Evolutionary conservation across 2,329 filamentous ascomycete species (phyloP), one percentile per base, ranked within the genome.

Genomic region (Aspergillus fischeri): DNA sequence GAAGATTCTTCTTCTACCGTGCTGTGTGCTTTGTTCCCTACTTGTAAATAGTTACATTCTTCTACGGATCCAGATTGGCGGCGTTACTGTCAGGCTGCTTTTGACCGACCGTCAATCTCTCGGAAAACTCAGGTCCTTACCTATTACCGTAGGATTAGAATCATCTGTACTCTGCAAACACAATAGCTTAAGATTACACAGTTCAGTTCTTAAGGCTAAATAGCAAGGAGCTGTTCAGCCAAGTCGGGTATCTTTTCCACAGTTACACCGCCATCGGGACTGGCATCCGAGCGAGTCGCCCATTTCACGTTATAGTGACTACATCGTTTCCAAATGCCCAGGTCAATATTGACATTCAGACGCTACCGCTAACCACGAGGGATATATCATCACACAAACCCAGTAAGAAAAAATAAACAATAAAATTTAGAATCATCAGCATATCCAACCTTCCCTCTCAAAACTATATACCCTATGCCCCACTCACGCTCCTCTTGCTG

Each of bases 401-500:
- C 17, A 38, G 32, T 17, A 38, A 17, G 14, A 3, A 17, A 17
- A 38, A 32, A 35, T 17, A 7, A 38, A 38, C 11, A 38, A 38
- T 38, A 38, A 38, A 35, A 17, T 3, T 3, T 38, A 17, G 41
- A 51, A 49, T 47, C 21, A 60, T 57, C 49, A 51, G 52, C 5
- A 57, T 24, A 54, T 55, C 47, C 50, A 54, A 53, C 54, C 55
- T 32, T 25, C 52, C 54, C 55, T 53, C 28, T 51, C 51, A 54
- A 51, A 32, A 54, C 54, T 56, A 25, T 51, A 35, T 17, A 35
- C 32, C 11, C 32, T 59, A 73, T 35, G 60, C 67, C 17, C 72
- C 71, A 53, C 73, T 74, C 28, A 65, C 69, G 60, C 72, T 74
- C 48, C 78, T 71, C 65, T 79, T 76, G 53, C 73, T 73, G 58